A percentile compares a stretch with the other conserved stretches of the same genome.
Evolutionary conservation across 2,329 filamentous ascomycete species (phyloP).

Genomic region (Xylaria sp.): DNA sequence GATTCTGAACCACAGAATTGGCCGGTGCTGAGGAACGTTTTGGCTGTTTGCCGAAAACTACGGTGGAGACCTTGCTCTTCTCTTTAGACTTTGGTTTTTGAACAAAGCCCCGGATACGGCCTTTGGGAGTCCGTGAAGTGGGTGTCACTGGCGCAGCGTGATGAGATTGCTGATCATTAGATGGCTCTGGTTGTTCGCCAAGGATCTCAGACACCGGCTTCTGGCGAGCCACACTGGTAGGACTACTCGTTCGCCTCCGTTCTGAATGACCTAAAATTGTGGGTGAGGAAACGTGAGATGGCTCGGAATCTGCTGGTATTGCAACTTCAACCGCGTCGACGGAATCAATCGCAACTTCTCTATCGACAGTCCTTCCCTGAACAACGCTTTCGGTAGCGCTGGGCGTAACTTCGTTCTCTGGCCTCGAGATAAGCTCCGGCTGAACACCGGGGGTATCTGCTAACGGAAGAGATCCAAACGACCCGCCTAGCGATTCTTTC

Average conservation of each 20-base stretch:
- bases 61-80: conserved; percentile 71
- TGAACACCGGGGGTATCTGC: neutral
- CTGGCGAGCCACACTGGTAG: conserved; percentile 34
- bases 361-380: neutral
- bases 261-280: conserved; percentile 3
- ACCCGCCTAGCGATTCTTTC: conserved; percentile 4
- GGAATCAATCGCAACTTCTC: conserved; percentile 9
- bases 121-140: conserved; percentile 34
- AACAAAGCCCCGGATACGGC: conserved; percentile 39
- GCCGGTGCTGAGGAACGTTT: conserved; percentile 52
- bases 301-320: neutral
- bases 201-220: conserved; percentile 39
- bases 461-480: neutral
- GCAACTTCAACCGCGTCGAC: conserved; percentile 3
- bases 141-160: conserved; percentile 33
- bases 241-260: conserved; percentile 31
- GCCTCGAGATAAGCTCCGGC: neutral
- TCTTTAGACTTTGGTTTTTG: conserved; percentile 58
- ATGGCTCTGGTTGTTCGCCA: conserved; percentile 25
- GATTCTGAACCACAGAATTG: conserved; percentile 41
- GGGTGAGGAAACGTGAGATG: neutral
- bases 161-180: conserved; percentile 25
- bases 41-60: conserved; percentile 74
- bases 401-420: neutral
- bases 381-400: neutral